phyloP scores from a whole-genome alignment of 768 basidiomycete genomes.

The Nidularia pulvinata region DNA sequence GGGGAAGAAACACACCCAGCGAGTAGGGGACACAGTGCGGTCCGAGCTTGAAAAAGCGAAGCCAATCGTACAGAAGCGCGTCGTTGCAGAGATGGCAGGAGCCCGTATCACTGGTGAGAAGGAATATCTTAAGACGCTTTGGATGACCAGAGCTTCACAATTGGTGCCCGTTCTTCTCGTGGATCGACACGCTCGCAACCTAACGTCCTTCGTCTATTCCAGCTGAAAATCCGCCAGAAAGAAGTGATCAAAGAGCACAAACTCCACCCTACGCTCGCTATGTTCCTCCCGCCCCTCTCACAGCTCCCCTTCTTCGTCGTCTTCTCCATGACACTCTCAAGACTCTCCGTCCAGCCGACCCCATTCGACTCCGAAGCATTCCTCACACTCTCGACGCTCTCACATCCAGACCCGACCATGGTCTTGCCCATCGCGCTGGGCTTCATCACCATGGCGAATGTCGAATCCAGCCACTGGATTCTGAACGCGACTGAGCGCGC shows the following conservation, averaged over 20 bases:
- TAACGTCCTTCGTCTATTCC: not conserved
- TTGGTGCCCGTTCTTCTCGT: too few relatives aligned
- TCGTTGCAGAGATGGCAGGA: constrained; percentile 53
- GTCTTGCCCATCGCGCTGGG: constrained; percentile 72
- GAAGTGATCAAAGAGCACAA: constrained; percentile 59
- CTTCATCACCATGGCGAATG: constrained; percentile 74
- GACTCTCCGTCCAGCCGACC: constrained; percentile 55
- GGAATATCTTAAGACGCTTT: constrained; percentile 36
- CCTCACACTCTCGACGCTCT: constrained; percentile 67
- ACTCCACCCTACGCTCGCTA: constrained; percentile 58
- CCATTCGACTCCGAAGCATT: constrained; percentile 81
- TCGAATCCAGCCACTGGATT: constrained; percentile 78
- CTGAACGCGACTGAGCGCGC: constrained; percentile 56
- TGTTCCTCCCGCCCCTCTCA: constrained; percentile 57
- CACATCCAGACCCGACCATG: constrained; percentile 71
- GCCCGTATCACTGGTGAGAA: constrained; percentile 56
- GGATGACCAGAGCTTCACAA: too few relatives aligned
- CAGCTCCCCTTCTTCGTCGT: constrained; percentile 77
- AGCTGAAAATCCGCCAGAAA: constrained; percentile 57
- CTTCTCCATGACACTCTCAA: constrained; percentile 57
- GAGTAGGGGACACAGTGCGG: constrained; percentile 58
- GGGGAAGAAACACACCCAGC: constrained; percentile 62
- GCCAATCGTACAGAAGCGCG: constrained; percentile 35
- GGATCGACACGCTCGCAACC: too few relatives aligned
- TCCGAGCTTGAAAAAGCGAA: constrained; percentile 55